A percentile compares a stretch with the other conserved stretches of the same genome.
Conservation (phyloP, 2,329 filamentous ascomycete species). For the Neofusicoccum cordaticola region DNA sequence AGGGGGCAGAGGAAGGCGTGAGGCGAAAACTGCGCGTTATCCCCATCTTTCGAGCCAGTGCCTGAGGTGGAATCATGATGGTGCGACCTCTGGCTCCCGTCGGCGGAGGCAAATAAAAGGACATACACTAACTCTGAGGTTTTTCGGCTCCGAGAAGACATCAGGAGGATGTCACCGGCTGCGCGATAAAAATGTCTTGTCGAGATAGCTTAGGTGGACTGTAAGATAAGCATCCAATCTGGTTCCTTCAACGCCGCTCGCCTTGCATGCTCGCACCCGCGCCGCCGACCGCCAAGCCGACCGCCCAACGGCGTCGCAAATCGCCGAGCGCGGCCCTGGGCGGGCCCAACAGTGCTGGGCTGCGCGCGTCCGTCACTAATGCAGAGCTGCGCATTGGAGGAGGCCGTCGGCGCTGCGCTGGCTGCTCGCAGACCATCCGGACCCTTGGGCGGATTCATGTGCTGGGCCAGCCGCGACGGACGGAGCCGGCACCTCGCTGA, state of each 20-base stretch:
- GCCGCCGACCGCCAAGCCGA: background rate
- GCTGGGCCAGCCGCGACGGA: background rate
- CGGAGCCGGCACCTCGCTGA: background rate
- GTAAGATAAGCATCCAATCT: background rate
- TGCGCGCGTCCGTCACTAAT: background rate
- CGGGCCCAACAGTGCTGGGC: no score
- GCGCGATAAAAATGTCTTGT: background rate
- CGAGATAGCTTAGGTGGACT: background rate
- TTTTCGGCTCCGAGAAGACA: background rate
- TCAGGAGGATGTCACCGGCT: background rate
- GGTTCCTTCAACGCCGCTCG: background rate
- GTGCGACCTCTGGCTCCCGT: background rate
- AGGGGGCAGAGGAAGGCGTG: constrained; percentile 33
- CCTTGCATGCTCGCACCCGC: background rate
- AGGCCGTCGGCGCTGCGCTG: no score
- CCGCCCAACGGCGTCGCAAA: background rate
- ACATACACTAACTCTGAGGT: constrained; percentile 2
- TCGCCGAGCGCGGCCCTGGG: background rate
- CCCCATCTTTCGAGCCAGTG: background rate
- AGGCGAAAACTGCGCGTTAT: background rate
- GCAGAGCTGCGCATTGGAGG: background rate
- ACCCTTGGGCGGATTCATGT: background rate
- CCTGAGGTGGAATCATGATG: constrained; percentile 12
- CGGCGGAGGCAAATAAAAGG: background rate
- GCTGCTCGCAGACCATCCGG: background rate